Evolutionary conservation across 257 asterid species (phyloP), one percentile per base, ranked within the genome.

Genomic region (Thymus quinquecostatus): DNA sequence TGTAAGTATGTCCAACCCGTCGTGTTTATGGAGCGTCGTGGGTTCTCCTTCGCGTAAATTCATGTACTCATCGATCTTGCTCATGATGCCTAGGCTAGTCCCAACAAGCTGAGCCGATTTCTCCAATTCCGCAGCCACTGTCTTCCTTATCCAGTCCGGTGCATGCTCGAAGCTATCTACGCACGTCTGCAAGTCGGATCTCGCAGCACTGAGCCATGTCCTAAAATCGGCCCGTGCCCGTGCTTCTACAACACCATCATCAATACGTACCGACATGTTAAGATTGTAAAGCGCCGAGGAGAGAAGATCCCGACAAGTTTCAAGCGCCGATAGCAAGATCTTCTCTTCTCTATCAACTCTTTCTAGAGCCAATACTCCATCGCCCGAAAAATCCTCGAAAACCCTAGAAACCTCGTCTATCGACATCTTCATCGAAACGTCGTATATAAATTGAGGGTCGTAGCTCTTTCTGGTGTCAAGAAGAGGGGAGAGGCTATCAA

Each of bases 191-290:
- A 74, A 1, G 67, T 50, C 43, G 7, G 74, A 34, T 10, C 70
- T 64, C 21, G 79, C 79, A 43, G 70, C 82, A 34, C 74, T 70
- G 6, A 74, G 66, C 79, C 77, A 57, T 27, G 70, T 74, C 40
- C 67, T 47, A 13, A 63, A 58, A 32, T 79, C 33, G 9, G 75
- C 8, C 6, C 71, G 59, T 0, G 40, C 57, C n/a, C 29, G 30
- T 10, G 40, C 45, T 54, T 67, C 14, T 13, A 41, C n/a, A 44
- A n/a, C 43, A 0, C 49, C 29, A 30, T 1, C 29, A 4, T 10
- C 13, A 2, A 45, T 33, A 2, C 66, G 48, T 43, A 74, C 1
- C 1, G 70, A 63, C 64, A 60, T 14, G 27, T 64, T 50, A 53
- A 82, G 75, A 53, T 78, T 60, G 32, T 82, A 33, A 40, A 75